Evolutionary conservation across 192 early-diverging fungal genomes (phyloP), one percentile per base, ranked within the genome.

Genomic region (Backusella australiensis): DNA sequence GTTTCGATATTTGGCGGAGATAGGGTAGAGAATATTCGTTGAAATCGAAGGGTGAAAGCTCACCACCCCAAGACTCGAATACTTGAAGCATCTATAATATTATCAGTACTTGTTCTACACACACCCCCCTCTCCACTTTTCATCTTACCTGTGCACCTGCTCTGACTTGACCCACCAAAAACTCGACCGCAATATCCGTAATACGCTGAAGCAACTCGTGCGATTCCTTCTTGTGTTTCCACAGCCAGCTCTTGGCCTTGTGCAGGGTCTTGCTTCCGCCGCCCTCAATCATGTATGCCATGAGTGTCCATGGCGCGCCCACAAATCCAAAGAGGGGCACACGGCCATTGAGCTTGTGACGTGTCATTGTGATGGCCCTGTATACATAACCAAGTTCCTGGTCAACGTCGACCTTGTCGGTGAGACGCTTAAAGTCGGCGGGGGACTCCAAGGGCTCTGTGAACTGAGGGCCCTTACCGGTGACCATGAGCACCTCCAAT

Each of bases 201-300:
- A 96, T 89, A 52, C 87, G 88, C 67, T 86, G 80, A 74, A 99
- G 89, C 32, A 99, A 87, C 81, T 84, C 82, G 65, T 97, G 94
- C 21, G 90, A 89, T 38, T 86, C 91, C 63, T 91, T 84, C 9
- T 92, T 91, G 80, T 96, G 84, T 72, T 88, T 87, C 82, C 89
- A 95, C 44, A 99, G 87, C 96, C 95, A 99, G 7, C 89, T 79
- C 83, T 99, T 99, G 36, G 96, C 94, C 83, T 94, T 93, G 26
- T 92, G 88, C 72, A 97, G 86, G 1, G 91, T 95, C 81, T 96
- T 97, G 82, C 94, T 95, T 11, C 97, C 95, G 38, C 96, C 94
- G 42, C 98, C 98, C 82, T 99, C 98, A 79, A 99, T 93, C 96
- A 98, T 98, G 78, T 99, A 99, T 9, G 96, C 95, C 94, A 98